Conservation (phyloP, 495 filamentous ascomycete species). For the Pyronema domesticum region DNA sequence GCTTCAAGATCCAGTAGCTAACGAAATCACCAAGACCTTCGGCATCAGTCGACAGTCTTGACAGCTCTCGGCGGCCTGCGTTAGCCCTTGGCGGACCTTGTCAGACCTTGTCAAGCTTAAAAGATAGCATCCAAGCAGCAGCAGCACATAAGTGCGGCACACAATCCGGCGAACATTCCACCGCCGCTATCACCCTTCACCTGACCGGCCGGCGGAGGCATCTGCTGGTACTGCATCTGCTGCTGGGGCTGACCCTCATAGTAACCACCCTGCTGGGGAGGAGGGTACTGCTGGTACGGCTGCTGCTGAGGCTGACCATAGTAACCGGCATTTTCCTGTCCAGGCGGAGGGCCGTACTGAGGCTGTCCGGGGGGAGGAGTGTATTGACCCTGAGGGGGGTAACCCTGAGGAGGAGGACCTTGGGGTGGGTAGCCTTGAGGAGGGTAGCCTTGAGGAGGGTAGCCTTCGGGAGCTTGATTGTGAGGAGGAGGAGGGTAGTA, state of each 20-base stretch:
- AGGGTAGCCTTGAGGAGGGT: no score
- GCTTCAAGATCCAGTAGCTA: no score
- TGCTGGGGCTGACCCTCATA: conserved; percentile 4
- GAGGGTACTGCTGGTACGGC: background rate
- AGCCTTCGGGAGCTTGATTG: no score
- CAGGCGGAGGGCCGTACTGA: background rate
- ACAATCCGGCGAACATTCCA: conserved; percentile 7
- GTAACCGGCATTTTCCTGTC: conserved; percentile 1
- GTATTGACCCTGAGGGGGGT: background rate
- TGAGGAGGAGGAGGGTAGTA: background rate
- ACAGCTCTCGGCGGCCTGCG: no score
- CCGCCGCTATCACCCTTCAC: background rate
- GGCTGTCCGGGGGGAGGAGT: background rate
- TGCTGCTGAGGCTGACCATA: background rate
- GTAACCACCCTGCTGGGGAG: background rate
- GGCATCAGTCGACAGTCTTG: no score
- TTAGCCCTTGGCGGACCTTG: no score
- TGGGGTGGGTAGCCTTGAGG: no score
- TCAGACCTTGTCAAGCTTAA: background rate
- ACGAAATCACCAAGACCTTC: no score
- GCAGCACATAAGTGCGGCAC: conserved; percentile 13
- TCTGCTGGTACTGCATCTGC: conserved; percentile 14
- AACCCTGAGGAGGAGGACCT: background rate
- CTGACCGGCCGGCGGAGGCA: background rate
- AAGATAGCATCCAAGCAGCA: conserved; percentile 17